Evolutionary conservation across 73 alveolate species (phyloP), one percentile per base, ranked within the genome.

Genomic region (Strombidium stylifer): DNA sequence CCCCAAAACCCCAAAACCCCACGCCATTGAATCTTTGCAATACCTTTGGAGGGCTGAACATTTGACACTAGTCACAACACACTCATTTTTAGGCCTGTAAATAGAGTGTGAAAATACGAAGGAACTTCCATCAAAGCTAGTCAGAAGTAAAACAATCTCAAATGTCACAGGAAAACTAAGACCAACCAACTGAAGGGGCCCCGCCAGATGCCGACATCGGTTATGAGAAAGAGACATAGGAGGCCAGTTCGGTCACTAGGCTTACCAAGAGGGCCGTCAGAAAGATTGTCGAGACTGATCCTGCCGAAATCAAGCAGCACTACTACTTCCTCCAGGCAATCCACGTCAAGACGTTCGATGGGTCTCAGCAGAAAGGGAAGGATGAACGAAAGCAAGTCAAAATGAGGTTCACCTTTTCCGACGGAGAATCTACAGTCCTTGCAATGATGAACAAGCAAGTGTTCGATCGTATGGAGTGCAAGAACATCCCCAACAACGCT

Each of bases 1-100:
- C 45, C 45, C 45, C 45, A 35, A 35, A 35, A 35, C 45, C 45
- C 45, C 45, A 35, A 35, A 35, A 35, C 45, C 45, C 45, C 45
- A 35, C 8, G 12, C 8, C 45, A 8, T 12, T 12, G 12, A 35
- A 35, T 35, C 8, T 35, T 35, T 35, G n/a, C n/a, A n/a, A n/a
- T n/a, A n/a, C n/a, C n/a, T n/a, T n/a, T n/a, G n/a, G n/a, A n/a
- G n/a, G n/a, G n/a, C n/a, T n/a, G n/a, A n/a, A n/a, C n/a, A n/a
- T n/a, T n/a, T n/a, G n/a, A n/a, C n/a, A n/a, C n/a, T n/a, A n/a
- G n/a, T n/a, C n/a, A n/a, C n/a, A n/a, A n/a, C n/a, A n/a, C n/a
- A n/a, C n/a, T n/a, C n/a, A n/a, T n/a, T n/a, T n/a, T n/a, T n/a
- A n/a, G n/a, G n/a, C n/a, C n/a, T n/a, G n/a, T n/a, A n/a, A n/a